Conservation (phyloP, 23 red algal species). For the Gracilaria domingensis region DNA sequence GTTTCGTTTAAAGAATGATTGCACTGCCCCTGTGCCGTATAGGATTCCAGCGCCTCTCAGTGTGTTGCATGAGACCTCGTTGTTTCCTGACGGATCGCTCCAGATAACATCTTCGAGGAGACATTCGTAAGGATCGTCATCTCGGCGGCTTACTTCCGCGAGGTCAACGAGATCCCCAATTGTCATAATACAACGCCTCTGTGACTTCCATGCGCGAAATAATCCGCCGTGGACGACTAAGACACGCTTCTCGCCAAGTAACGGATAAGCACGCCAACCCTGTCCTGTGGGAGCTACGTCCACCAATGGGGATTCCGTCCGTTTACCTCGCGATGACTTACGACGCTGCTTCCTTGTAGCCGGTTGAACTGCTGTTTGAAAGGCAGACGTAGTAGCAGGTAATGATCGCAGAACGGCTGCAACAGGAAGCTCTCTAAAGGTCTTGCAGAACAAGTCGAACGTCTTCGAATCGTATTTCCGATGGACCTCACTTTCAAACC, state of each 20-base stretch:
- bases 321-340: neutral
- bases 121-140: conserved; percentile 45
- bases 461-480: conserved; percentile 57
- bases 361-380: neutral
- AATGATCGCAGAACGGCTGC: conserved; percentile 46
- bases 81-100: conserved; percentile 68
- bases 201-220: conserved; percentile 57
- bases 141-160: conserved; percentile 20
- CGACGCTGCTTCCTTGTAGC: conserved; percentile 1
- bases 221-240: conserved; percentile 83
- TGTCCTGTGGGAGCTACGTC: neutral
- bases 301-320: neutral
- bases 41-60: conserved; percentile 77
- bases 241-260: conserved; percentile 66
- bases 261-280: conserved; percentile 26
- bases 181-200: conserved; percentile 26
- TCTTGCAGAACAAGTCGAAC: conserved; percentile 32
- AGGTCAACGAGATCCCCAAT: conserved; percentile 59
- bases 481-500: conserved; percentile 57
- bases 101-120: conserved; percentile 77
- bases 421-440: conserved; percentile 68
- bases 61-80: conserved; percentile 43
- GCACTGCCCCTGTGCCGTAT: conserved; percentile 60
- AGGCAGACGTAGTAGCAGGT: neutral
- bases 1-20: conserved; percentile 69